These are phyloP conservation scores for Botrytis tulipae DNA, from an alignment of 2,329 filamentous ascomycete genomes.

Conservation along the genomic window DNA sequence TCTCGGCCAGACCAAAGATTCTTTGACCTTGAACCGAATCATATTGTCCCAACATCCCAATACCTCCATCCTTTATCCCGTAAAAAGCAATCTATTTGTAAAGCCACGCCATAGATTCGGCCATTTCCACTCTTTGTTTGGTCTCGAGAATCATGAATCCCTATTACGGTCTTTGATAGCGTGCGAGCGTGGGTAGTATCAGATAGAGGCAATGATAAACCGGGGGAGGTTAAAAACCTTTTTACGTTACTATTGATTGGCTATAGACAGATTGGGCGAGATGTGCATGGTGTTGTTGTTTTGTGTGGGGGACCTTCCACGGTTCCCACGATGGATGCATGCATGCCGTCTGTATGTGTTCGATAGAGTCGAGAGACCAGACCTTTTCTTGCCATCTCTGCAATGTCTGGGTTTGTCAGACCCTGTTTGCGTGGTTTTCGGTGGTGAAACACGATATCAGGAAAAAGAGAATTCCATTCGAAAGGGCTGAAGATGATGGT, in stretches of 20 bases:
- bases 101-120: conserved; percentile 19
- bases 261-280: not conserved
- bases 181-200: not conserved
- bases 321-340: not conserved
- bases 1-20: not conserved
- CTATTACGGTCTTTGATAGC: not conserved
- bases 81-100: conserved; percentile 31
- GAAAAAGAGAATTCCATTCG: not conserved
- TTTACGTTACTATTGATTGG: conserved; percentile 18
- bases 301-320: not conserved
- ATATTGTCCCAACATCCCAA: not conserved
- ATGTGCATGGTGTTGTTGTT: not conserved
- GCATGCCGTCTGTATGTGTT: not conserved
- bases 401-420: conserved; percentile 8
- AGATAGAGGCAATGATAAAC: conserved; percentile 5
- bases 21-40: conserved; percentile 2
- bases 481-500: not conserved
- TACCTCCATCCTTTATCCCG: conserved; percentile 22
- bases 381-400: not conserved
- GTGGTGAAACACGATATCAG: not conserved
- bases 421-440: conserved; percentile 4
- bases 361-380: not conserved
- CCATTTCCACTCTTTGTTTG: conserved; percentile 17
- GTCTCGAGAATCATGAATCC: not conserved
- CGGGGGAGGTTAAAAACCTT: not conserved